These are phyloP conservation scores for Wallacemonas sp. DNA, from an alignment of 208 protist species.

Conservation along the genomic window DNA sequence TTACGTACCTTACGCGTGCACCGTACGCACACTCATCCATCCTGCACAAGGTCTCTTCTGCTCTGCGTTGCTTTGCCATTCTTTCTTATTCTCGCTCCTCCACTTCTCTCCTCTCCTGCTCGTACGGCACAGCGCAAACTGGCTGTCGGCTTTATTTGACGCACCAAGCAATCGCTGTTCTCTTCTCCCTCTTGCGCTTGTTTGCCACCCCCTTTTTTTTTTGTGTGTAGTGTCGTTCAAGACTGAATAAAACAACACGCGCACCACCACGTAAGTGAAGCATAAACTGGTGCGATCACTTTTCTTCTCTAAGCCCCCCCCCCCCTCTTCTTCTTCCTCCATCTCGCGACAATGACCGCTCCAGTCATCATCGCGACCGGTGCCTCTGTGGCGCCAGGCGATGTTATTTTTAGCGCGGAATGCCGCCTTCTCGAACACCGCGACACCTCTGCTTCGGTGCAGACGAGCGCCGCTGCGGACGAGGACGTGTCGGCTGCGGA, in stretches of 20 bases:
- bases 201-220: no score
- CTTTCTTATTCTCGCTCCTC: constrained; percentile 23
- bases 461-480: not conserved
- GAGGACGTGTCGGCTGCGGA: constrained; percentile 41
- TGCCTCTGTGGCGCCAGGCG: constrained; percentile 45
- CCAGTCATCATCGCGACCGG: constrained; percentile 34
- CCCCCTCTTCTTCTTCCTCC: constrained; percentile 7
- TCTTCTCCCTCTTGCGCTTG: not conserved
- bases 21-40: no score
- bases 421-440: not conserved
- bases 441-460: not conserved
- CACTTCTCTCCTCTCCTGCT: no score
- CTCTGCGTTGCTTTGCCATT: constrained; percentile 8
- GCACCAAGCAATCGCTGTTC: not conserved
- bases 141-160: no score
- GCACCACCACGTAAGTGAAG: no score
- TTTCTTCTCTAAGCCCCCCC: no score
- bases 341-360: constrained; percentile 14
- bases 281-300: no score
- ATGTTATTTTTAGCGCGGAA: constrained; percentile 41
- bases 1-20: no score
- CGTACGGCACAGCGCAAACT: no score
- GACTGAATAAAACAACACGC: not conserved
- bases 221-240: no score
- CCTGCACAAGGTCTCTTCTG: no score